phyloP scores from a whole-genome alignment of 2,329 filamentous ascomycete species.

The Sphaerulina vaccinii region DNA sequence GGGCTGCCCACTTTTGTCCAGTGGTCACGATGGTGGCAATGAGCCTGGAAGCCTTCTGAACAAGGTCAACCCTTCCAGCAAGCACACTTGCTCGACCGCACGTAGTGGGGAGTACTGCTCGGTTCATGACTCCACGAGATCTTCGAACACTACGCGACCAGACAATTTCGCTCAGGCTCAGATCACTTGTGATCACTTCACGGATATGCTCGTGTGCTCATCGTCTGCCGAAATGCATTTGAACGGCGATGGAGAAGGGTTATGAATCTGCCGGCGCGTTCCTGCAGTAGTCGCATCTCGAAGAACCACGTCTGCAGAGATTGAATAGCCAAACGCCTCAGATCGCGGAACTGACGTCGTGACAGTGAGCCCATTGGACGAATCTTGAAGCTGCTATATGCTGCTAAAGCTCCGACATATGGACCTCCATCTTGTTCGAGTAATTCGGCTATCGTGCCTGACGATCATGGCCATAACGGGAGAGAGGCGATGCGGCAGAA shows the following conservation, averaged over 20 bases:
- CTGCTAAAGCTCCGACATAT: background rate
- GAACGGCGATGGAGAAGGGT: too few species aligned
- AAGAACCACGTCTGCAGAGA: background rate
- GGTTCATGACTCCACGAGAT: too few species aligned
- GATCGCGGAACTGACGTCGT: background rate
- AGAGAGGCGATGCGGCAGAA: background rate
- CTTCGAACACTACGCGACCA: too few species aligned
- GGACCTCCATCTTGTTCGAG: slow-evolving; percentile 6
- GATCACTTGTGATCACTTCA: too few species aligned
- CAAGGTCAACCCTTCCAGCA: too few species aligned
- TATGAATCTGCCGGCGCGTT: background rate
- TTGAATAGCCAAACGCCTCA: background rate
- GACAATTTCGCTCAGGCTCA: too few species aligned
- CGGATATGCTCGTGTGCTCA: too few species aligned
- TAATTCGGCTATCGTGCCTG: slow-evolving; percentile 9
- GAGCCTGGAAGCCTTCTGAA: too few species aligned
- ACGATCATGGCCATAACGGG: slow-evolving; percentile 2
- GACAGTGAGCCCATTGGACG: background rate
- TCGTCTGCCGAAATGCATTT: too few species aligned
- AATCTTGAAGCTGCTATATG: background rate
- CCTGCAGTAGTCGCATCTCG: background rate
- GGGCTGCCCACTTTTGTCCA: background rate
- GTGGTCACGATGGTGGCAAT: background rate
- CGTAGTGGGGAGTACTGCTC: too few species aligned
- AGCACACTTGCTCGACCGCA: too few species aligned